Percentiles rank a stretch among this genome's conserved stretches.
phyloP scores from a whole-genome alignment of 2,329 filamentous ascomycete species.

The Penicillium griseofulvum region DNA sequence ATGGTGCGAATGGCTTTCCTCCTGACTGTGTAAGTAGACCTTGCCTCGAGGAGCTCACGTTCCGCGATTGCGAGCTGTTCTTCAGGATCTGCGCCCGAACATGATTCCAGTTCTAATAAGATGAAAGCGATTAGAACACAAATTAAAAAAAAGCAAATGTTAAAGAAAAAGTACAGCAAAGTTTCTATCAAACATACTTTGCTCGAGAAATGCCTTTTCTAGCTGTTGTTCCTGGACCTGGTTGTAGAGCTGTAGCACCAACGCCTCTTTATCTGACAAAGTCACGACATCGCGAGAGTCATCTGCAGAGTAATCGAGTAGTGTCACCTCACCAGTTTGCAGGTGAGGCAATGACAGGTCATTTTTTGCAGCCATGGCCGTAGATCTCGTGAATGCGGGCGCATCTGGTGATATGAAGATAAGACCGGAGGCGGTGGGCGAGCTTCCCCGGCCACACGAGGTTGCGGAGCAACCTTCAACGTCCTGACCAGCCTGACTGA shows the following conservation, averaged over 20 bases:
- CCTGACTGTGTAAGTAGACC: slow-evolving; percentile 66
- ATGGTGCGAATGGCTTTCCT: slow-evolving; percentile 68
- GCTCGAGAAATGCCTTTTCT: slow-evolving; percentile 65
- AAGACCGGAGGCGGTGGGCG: slow-evolving; percentile 22
- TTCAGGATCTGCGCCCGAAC: slow-evolving; percentile 52
- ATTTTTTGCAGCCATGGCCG: slow-evolving; percentile 37
- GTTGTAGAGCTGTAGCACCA: slow-evolving; percentile 68
- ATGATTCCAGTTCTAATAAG: slow-evolving; percentile 33
- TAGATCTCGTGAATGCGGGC: slow-evolving; percentile 27
- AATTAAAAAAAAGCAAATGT: background rate
- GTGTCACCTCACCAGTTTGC: slow-evolving; percentile 33
- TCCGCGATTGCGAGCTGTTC: slow-evolving; percentile 56
- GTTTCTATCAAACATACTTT: slow-evolving; percentile 30
- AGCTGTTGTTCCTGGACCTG: slow-evolving; percentile 68
- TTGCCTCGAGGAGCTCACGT: slow-evolving; percentile 66
- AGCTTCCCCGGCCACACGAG: slow-evolving; percentile 10
- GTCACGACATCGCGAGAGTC: slow-evolving; percentile 50
- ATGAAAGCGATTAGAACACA: slow-evolving; percentile 1
- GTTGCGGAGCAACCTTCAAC: slow-evolving; percentile 3
- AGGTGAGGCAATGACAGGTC: slow-evolving; percentile 32
- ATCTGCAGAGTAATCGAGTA: slow-evolving; percentile 45
- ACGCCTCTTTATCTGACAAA: slow-evolving; percentile 65
- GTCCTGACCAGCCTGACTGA: slow-evolving; percentile 6
- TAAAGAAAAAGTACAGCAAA: slow-evolving; percentile 1
- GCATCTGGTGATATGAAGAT: slow-evolving; percentile 31